Conservation (phyloP, 1,284 basidiomycete species). For the Stygiomarasmius scandens region DNA sequence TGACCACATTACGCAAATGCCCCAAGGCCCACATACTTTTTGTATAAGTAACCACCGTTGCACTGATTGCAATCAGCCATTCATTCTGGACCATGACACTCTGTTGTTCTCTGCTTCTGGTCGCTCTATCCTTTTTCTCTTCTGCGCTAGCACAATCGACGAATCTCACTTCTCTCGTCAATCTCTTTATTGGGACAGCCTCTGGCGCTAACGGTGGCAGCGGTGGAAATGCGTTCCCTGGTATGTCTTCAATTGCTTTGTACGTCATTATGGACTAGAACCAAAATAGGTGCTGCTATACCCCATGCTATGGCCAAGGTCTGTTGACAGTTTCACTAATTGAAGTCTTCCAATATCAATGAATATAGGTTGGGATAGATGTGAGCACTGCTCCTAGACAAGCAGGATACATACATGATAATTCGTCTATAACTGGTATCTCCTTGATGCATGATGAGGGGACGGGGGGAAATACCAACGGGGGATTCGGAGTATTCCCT, state of each 20-base stretch:
- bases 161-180: constrained; percentile 43
- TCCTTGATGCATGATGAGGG: constrained; percentile 58
- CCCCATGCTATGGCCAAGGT: constrained; percentile 58
- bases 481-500: constrained; percentile 53
- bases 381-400: constrained; percentile 48
- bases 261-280: not conserved
- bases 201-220: constrained; percentile 48
- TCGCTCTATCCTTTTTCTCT: not conserved
- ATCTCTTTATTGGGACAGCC: constrained; percentile 52
- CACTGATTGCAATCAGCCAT: no score
- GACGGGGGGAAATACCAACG: constrained; percentile 51
- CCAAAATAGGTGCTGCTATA: constrained; percentile 39
- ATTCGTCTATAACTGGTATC: constrained; percentile 47
- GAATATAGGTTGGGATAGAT: constrained; percentile 48
- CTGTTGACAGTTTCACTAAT: no score
- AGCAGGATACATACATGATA: constrained; percentile 47
- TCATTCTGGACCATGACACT: no score
- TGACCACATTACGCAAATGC: no score
- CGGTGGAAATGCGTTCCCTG: constrained; percentile 53
- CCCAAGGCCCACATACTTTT: no score
- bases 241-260: constrained; percentile 22
- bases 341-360: not conserved
- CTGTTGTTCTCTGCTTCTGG: not conserved
- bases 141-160: not conserved
- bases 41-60: no score